phyloP scores from a whole-genome alignment of 2,329 filamentous ascomycete genomes.

The Beauveria rudraprayagi region DNA sequence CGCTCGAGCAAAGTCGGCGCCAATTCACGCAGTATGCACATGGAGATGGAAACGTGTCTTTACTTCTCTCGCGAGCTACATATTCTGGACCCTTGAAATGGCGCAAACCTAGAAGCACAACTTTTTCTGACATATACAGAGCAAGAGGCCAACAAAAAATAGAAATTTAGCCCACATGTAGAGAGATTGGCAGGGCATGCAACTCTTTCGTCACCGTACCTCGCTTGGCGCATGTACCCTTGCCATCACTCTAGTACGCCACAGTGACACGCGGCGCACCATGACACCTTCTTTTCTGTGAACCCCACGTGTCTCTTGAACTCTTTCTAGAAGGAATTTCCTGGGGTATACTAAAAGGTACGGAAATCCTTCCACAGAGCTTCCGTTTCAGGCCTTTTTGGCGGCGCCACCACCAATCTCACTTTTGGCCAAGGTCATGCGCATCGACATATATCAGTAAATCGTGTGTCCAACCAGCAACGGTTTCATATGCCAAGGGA shows the following conservation, averaged over 20 bases:
- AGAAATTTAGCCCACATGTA: too few relatives aligned
- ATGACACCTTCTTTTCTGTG: background rate
- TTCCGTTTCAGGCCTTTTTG: slow-evolving; percentile 3
- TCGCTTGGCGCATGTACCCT: background rate
- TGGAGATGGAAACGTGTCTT: too few relatives aligned
- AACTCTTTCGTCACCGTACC: too few relatives aligned
- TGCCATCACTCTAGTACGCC: background rate
- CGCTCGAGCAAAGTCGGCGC: too few relatives aligned
- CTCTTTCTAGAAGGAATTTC: slow-evolving; percentile 7
- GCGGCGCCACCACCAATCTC: slow-evolving; percentile 6
- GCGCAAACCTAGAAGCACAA: too few relatives aligned
- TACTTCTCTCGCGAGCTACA: too few relatives aligned
- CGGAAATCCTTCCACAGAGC: background rate
- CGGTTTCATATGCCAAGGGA: background rate
- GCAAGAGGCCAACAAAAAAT: too few relatives aligned
- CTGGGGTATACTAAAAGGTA: background rate
- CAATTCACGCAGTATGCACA: too few relatives aligned
- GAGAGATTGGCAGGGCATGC: background rate
- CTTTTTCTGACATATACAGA: too few relatives aligned
- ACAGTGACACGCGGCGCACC: background rate
- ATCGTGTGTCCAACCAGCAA: background rate
- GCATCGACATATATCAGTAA: background rate
- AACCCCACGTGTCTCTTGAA: background rate
- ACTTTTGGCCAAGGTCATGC: background rate
- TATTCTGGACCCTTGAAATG: too few relatives aligned